Base-by-base conservation (phyloP, 179 eudicot species). In the Beta corolliflora region DNA sequence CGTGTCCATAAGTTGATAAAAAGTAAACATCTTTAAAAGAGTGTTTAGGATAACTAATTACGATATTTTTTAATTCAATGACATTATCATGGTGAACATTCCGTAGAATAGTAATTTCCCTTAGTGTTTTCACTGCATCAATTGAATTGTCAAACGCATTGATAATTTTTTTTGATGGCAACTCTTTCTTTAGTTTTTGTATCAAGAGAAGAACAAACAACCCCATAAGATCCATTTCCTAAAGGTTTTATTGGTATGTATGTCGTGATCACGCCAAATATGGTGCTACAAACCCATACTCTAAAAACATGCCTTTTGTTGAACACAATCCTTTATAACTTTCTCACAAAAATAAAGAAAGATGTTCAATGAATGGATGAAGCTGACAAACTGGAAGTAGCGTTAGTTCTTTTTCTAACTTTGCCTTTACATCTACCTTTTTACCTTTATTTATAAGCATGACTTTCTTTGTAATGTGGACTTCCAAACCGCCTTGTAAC, bases 1-100 rank as follows among this genome's bases (percentile, higher is more conserved):
- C 0, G 71, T 61, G 56, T 85, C 85, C 85, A 85, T 85, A 50
- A 82, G 67, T 18, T 85, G 83, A 58, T 79, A 82, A 70, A 85
- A 82, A 52, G 53, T 82, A 85, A 59, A 85, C 75, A 16, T 85
- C 85, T 63, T 81, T 74, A 52, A 83, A 86, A 44, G 2, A 29
- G 0, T 60, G 29, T n/a, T 44, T 65, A 5, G 55, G 12, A 9
- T 69, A 52, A 25, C 79, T 25, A 18, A 83, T 11, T 80, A 83
- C 53, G 21, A 86, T 82, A 75, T 83, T 84, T 12, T 86, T 86
- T n/a, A 86, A 81, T 0, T 16, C 77, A 52, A 86, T 81, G 18
- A 86, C 80, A 60, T 83, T 83, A 45, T 73, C 79, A 74, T 83
- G 86, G 4, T 78, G 68, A 21, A 80, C n/a, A 53, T 61, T 66